Conservation (phyloP, 495 filamentous ascomycete species). For the Penicillium coffeae region DNA sequence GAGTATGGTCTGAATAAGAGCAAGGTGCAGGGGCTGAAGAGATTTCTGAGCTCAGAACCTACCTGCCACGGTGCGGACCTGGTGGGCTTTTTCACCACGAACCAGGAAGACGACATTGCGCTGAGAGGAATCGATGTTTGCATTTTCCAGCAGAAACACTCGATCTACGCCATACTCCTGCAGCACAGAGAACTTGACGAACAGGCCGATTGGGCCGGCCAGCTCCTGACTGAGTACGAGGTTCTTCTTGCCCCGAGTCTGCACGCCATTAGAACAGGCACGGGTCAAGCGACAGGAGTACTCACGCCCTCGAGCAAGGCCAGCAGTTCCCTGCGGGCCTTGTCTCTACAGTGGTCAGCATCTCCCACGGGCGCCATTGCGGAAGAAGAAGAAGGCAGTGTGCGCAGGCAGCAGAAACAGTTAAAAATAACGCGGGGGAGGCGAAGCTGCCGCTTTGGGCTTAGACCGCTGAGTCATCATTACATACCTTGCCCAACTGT, state of each 20-base stretch:
- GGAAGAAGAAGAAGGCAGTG: conserved; percentile 11
- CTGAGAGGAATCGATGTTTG: conserved; percentile 87
- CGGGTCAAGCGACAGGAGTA: conserved; percentile 37
- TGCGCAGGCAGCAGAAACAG: conserved; percentile 17
- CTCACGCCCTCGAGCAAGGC: conserved; percentile 88
- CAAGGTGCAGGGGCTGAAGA: neutral
- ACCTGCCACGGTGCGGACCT: conserved; percentile 86
- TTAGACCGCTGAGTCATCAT: conserved; percentile 15
- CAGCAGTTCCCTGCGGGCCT: conserved; percentile 79
- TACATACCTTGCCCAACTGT: conserved; percentile 2
- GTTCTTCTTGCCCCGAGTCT: conserved; percentile 99
- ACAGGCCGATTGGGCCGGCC: conserved; percentile 81
- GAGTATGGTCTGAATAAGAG: neutral
- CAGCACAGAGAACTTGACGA: conserved; percentile 87
- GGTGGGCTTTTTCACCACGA: conserved; percentile 78
- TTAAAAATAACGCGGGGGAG: conserved; percentile 20
- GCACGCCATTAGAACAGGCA: conserved; percentile 24
- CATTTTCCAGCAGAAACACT: conserved; percentile 91
- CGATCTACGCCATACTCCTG: conserved; percentile 96
- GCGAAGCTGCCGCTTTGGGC: conserved; percentile 11
- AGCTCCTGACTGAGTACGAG: conserved; percentile 88
- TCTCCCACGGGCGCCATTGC: conserved; percentile 69
- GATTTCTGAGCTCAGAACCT: conserved; percentile 37
- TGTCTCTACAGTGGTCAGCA: conserved; percentile 75
- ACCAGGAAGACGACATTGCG: conserved; percentile 93